Conservation (phyloP, 345 rosid genomes). For the Carallia brachiata region DNA sequence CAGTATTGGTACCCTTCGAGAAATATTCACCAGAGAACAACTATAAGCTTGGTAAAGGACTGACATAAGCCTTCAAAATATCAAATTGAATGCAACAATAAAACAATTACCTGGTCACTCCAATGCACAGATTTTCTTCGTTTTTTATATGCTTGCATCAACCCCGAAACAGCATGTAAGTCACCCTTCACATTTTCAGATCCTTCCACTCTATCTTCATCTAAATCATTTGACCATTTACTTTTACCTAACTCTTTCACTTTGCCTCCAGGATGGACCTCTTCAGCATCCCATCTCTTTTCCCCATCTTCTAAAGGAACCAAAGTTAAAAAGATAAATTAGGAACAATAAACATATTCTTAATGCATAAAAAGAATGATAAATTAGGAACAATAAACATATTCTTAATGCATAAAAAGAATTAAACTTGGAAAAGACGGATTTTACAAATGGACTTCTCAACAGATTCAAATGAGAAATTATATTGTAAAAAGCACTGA, state of each 20-base stretch:
- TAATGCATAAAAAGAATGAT: not conserved
- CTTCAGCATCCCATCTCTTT: slow-evolving; percentile 51
- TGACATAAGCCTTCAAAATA: not conserved
- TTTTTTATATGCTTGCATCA: slow-evolving; percentile 44
- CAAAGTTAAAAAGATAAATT: slow-evolving; percentile 22
- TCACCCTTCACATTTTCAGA: slow-evolving; percentile 32
- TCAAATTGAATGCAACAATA: not conserved
- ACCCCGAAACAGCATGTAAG: slow-evolving; percentile 46
- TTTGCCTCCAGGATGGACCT: slow-evolving; percentile 35
- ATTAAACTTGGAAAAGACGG: not conserved
- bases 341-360: not conserved
- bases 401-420: not conserved
- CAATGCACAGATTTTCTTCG: slow-evolving; percentile 72
- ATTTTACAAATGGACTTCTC: no score
- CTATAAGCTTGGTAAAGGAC: not conserved
- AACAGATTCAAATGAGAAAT: no score
- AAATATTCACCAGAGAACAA: not conserved
- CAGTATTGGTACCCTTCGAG: slow-evolving; percentile 58
- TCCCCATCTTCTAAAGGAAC: slow-evolving; percentile 29
- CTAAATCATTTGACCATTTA: slow-evolving; percentile 82
- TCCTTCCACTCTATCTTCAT: slow-evolving; percentile 52
- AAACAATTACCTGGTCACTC: slow-evolving; percentile 74
- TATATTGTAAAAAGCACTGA: no score
- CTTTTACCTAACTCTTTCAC: slow-evolving; percentile 73
- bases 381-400: slow-evolving; percentile 1